Evolutionary conservation across 1,284 basidiomycete genomes (phyloP).

Genomic region (Puccinia hordei): DNA sequence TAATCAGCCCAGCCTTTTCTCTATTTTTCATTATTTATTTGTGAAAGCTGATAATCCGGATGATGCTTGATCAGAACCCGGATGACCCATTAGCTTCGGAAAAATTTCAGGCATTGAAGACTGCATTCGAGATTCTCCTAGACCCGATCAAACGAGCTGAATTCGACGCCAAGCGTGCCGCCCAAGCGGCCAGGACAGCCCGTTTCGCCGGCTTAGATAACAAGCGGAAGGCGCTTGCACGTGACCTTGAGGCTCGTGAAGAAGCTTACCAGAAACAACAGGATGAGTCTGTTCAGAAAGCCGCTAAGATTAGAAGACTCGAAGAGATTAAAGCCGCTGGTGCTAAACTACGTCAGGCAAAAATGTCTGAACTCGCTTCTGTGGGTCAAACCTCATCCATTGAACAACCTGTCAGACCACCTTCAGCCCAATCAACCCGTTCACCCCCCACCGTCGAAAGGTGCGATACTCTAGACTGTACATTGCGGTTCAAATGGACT

Average conservation of each 20-base stretch:
- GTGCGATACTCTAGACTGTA: conserved; percentile 5
- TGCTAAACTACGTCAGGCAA: conserved; percentile 24
- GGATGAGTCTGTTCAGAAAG: background rate
- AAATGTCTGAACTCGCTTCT: conserved; percentile 12
- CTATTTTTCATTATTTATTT: background rate
- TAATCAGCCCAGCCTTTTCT: background rate
- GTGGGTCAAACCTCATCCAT: background rate
- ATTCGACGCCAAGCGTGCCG: conserved; percentile 30
- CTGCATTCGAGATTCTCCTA: conserved; percentile 28
- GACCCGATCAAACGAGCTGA: conserved; percentile 43
- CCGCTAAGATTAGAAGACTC: conserved; percentile 26
- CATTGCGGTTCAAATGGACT: conserved; percentile 36
- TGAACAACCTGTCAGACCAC: background rate
- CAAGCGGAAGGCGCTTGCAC: conserved; percentile 30
- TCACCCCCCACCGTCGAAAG: background rate
- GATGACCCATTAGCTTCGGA: conserved; percentile 41
- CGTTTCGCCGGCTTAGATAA: conserved; percentile 21
- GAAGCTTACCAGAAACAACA: conserved; percentile 27
- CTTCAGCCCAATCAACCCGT: background rate
- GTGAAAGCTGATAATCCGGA: background rate
- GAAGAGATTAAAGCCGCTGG: conserved; percentile 48
- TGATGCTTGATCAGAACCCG: conserved; percentile 24
- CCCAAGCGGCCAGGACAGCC: conserved; percentile 18
- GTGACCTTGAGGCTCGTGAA: conserved; percentile 33
- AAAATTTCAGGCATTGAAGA: conserved; percentile 43